These are phyloP conservation scores for Raffaelea albimanens DNA, from an alignment of 2,329 filamentous ascomycete species.

Conservation along the genomic window DNA sequence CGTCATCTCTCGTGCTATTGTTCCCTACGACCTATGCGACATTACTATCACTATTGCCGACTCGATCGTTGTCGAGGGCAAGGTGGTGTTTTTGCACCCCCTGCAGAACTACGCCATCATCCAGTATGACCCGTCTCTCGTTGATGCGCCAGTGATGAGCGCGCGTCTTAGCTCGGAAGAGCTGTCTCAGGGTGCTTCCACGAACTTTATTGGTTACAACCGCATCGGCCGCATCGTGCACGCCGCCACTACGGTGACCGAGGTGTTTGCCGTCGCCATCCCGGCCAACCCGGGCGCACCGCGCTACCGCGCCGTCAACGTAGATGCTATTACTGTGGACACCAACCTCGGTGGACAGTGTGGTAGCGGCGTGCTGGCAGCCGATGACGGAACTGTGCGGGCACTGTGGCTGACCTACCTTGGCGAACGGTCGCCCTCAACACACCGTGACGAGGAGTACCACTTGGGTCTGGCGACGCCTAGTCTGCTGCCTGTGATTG, in stretches of 20 bases:
- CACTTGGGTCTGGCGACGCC: conserved; percentile 87
- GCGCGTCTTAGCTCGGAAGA: conserved; percentile 72
- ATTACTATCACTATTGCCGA: conserved; percentile 95
- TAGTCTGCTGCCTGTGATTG: conserved; percentile 78
- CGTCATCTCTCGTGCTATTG: conserved; percentile 84
- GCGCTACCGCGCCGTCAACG: conserved; percentile 86
- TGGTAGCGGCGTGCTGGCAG: conserved; percentile 84
- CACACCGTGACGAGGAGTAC: conserved; percentile 88
- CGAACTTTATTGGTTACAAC: conserved; percentile 97
- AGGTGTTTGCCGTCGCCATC: conserved; percentile 94
- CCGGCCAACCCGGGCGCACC: conserved; percentile 88
- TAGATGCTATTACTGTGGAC: conserved; percentile 95
- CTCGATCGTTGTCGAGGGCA: conserved; percentile 87
- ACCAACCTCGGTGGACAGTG: conserved; percentile 86
- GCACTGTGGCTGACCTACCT: conserved; percentile 96
- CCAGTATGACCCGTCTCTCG: conserved; percentile 85
- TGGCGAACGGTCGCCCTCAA: conserved; percentile 71
- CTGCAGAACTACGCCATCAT: conserved; percentile 95
- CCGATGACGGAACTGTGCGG: conserved; percentile 84
- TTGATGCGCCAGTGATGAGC: conserved; percentile 87
- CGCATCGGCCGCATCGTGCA: conserved; percentile 90
- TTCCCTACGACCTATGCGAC: conserved; percentile 94
- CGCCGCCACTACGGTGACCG: conserved; percentile 87
- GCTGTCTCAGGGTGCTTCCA: conserved; percentile 87
- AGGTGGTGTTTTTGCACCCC: conserved; percentile 91